These are phyloP conservation scores for Glutinoglossum americanum DNA, from an alignment of 495 filamentous ascomycete species.

Conservation along the genomic window DNA sequence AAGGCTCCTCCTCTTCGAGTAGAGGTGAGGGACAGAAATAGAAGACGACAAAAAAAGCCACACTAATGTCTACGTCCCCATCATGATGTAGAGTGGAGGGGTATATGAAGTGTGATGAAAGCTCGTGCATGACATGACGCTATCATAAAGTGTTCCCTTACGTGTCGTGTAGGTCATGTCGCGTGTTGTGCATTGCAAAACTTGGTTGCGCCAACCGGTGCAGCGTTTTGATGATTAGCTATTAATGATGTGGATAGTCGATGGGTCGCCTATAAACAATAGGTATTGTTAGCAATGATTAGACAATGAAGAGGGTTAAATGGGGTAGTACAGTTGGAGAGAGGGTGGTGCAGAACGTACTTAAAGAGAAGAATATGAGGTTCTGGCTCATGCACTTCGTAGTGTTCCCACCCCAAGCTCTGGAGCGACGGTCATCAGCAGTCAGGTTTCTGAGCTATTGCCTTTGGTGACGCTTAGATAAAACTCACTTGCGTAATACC, in stretches of 20 bases:
- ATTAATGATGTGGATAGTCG: not conserved
- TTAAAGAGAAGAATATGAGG: constrained; percentile 97
- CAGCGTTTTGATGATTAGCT: not conserved
- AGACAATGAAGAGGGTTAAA: not conserved
- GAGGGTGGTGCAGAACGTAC: constrained; percentile 29
- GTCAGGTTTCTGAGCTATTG: not conserved
- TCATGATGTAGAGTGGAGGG: not conserved
- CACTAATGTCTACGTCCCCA: not conserved
- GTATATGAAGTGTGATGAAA: not conserved
- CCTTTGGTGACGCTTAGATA: not conserved
- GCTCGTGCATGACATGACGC: not conserved
- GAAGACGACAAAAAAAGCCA: not conserved
- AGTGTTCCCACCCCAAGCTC: constrained; percentile 98
- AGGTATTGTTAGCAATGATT: not conserved
- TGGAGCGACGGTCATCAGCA: constrained; percentile 15
- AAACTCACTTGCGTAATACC: constrained; percentile 75
- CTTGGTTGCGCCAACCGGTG: too few species aligned
- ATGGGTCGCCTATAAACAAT: not conserved
- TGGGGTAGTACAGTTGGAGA: not conserved
- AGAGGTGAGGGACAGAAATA: not conserved
- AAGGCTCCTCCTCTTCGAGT: not conserved
- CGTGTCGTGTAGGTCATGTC: not conserved
- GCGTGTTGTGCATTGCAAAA: not conserved
- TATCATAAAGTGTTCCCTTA: not conserved
- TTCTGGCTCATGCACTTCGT: constrained; percentile 96